Conservation (phyloP, 148 eudicot genomes). For the Persicaria tinctoria region DNA sequence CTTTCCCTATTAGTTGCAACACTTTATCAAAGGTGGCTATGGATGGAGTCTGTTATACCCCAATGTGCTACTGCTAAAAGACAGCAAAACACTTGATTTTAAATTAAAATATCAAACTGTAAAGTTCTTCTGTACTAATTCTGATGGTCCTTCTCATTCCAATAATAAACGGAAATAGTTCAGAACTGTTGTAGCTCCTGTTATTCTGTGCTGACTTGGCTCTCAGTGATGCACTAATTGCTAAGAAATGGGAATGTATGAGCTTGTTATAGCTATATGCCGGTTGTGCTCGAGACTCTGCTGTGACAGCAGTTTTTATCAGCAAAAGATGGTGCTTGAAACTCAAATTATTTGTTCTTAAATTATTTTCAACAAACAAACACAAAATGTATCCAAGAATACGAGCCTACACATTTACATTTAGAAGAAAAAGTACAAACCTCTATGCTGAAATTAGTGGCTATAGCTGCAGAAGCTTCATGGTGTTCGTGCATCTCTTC, state of each 20-base stretch:
- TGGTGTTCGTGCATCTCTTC: too few relatives aligned
- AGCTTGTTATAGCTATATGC: neutral
- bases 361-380: too few relatives aligned
- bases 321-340: too few relatives aligned
- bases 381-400: too few relatives aligned
- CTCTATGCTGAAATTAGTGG: too few relatives aligned
- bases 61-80: neutral
- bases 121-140: neutral
- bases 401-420: too few relatives aligned
- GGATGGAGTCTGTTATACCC: neutral
- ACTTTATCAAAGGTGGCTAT: too few relatives aligned
- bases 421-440: too few relatives aligned
- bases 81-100: neutral
- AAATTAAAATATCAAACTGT: neutral
- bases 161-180: neutral
- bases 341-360: too few relatives aligned
- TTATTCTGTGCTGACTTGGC: neutral
- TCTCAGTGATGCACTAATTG: neutral
- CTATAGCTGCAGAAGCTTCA: too few relatives aligned
- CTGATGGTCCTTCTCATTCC: neutral
- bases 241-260: neutral
- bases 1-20: too few relatives aligned
- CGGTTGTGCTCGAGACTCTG: too few relatives aligned
- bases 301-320: neutral
- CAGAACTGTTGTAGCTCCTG: neutral